Evolutionary conservation across 2,329 filamentous ascomycete species (phyloP).

Genomic region (Fusarium sp.): DNA sequence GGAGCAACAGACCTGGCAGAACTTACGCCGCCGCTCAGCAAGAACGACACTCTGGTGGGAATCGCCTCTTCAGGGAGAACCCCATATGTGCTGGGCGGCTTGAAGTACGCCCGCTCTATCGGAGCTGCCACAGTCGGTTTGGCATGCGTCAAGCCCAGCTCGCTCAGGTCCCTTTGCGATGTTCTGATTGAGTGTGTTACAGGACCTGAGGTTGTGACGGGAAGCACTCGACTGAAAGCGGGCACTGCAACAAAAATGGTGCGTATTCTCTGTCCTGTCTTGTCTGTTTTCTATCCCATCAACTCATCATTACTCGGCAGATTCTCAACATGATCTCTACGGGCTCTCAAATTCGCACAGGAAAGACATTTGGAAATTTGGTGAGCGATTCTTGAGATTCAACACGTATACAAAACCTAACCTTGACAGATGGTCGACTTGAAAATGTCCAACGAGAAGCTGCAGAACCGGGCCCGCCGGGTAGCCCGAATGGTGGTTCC

Average conservation of each 20-base stretch:
- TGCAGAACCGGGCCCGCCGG: background rate
- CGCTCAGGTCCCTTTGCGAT: background rate
- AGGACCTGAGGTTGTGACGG: conserved; percentile 9
- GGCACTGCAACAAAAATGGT: conserved; percentile 17
- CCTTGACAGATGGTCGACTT: background rate
- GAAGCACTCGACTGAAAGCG: conserved; percentile 10
- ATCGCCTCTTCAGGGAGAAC: conserved; percentile 35
- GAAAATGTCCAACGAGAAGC: background rate
- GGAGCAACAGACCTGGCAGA: conserved; percentile 15
- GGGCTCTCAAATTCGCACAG: background rate
- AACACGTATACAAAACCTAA: background rate
- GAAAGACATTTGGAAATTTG: background rate
- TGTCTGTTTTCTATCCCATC: background rate
- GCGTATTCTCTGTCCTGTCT: background rate
- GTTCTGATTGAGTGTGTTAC: conserved; percentile 12
- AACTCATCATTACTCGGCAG: background rate
- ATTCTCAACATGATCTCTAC: background rate
- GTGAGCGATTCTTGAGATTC: background rate
- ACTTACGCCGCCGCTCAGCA: conserved; percentile 5
- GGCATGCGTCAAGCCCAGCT: conserved; percentile 8
- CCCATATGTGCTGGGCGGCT: conserved; percentile 29
- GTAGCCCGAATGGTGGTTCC: conserved; percentile 7
- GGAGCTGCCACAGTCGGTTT: conserved; percentile 8
- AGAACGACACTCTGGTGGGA: conserved; percentile 27
- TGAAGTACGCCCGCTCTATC: conserved; percentile 5